These are phyloP conservation scores for Colletotrichum costaricense DNA, from an alignment of 2,329 filamentous ascomycete species.

Conservation along the genomic window DNA sequence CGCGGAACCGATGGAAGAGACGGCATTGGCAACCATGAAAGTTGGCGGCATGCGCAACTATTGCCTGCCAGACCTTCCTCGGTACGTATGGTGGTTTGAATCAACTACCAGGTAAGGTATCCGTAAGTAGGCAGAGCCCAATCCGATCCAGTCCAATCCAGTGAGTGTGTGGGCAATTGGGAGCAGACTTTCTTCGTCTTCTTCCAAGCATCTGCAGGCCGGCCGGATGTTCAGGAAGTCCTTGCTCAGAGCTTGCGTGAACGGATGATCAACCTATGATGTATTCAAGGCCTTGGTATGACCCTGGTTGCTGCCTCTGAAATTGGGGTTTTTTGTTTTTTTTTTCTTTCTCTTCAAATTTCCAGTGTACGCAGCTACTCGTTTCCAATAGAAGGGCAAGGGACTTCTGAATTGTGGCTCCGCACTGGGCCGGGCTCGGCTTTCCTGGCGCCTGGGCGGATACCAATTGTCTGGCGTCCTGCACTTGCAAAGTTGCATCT, in stretches of 20 bases:
- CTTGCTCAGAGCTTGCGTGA: not conserved
- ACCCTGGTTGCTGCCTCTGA: slow-evolving; percentile 19
- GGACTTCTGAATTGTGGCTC: not conserved
- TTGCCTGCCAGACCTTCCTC: not conserved
- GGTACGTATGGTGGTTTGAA: not conserved
- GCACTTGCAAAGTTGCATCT: not conserved
- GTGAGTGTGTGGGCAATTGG: not conserved
- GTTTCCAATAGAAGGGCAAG: not conserved
- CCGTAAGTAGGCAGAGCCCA: not conserved
- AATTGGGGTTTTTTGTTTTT: not conserved
- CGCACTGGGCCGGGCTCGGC: slow-evolving; percentile 13
- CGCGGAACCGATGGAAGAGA: not conserved
- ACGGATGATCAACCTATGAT: slow-evolving; percentile 30
- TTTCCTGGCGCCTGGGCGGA: not conserved
- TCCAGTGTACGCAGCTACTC: not conserved
- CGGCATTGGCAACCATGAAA: not conserved
- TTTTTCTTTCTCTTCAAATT: not conserved
- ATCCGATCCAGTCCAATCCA: not conserved
- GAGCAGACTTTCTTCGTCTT: not conserved
- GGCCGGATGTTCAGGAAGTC: not conserved
- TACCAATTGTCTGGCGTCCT: slow-evolving; percentile 24
- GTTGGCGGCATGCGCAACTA: not conserved
- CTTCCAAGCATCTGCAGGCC: not conserved
- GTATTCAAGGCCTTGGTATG: slow-evolving; percentile 19
- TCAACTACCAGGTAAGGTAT: not conserved